Evolutionary conservation across 306 rosid species (phyloP), one percentile per base, ranked within the genome.

Genomic region (Dicorynia guianensis): DNA sequence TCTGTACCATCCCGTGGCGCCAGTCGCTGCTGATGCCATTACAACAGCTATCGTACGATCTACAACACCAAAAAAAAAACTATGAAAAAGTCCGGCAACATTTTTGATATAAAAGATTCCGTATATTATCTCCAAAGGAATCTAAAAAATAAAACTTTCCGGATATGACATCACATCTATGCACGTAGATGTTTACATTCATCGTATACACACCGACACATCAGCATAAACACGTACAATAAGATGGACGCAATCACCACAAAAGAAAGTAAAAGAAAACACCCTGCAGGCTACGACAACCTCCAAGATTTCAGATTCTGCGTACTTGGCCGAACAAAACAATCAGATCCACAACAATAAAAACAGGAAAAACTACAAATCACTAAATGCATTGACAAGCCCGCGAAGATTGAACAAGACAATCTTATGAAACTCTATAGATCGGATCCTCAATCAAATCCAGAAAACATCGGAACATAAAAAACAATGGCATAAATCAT

Each of bases 21-120:
- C 91, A 59, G 86, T 83, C 65, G 89, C 79, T 67, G 97, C 84
- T 59, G 98, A 82, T 69, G 97, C 97, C 99, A 95, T 92, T 78
- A 77, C 92, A 91, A 91, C 91, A 83, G 89, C 83, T 74, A 74
- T 75, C 62, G 56, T 46, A 56, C 58, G 78, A 87, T 76, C 85
- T 81, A 38, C 76, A 75, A 70, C 78, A 53, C 54, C 0, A 30
- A 11, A 57, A 57, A 5, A 57, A 57, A 25, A 47, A 47, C 11
- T 40, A 40, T 6, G 46, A 40, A 40, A 8, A 40, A 40, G 7
- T 40, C 46, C 0, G 46, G 11, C 7, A 52, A 15, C 33, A 17
- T 25, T 25, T 25, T 25, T 25, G 1, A 25, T 25, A 2, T 25
- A 25, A 25, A 47, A 53, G 59, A 53, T 15, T 18, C 10, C 6